Evolutionary conservation across 768 basidiomycete genomes (phyloP), one percentile per base, ranked within the genome.

Genomic region (Boletus pseudopeckii): DNA sequence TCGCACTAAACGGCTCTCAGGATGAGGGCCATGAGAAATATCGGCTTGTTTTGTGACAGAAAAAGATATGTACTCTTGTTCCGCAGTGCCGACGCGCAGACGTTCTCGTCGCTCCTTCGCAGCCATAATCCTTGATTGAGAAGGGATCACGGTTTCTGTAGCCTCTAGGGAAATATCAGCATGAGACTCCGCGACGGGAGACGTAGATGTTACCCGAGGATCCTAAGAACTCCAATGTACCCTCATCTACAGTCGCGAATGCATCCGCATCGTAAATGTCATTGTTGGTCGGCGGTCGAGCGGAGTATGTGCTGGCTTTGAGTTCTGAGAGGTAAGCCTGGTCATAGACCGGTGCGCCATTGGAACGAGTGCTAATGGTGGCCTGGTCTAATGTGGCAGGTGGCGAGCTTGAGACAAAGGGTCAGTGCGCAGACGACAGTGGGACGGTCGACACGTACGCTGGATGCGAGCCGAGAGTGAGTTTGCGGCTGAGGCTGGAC

Each of bases 61-160:
- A 15, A 94, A 70, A 0, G 92, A 90, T 22, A 94, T 88, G 58
- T 80, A 94, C 30, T 92, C 91, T 39, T 88, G 85, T 49, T 71
- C 66, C 72, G 71, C 70, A 30, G 74, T 75, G 3, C 72, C 74
- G 30, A 77, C 75, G 17, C 87, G 80, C 17, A 90, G 59, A 26
- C 83, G 82, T 55, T 88, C 86, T 38, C 92, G 80, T 55, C 82
- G 84, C 63, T 91, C 85, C 66, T 84, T 92, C 10, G 88, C 90
- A 10, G 81, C 80, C 53, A 78, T 71, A 28, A 94, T 84, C 13
- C 84, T 81, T 17, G 88, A 85, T 55, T 84, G 83, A 6, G 87
- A 81, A 5, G 85, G 90, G 44, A 91, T 89, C 34, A 70, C 64
- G 1, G 80, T 71, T 28, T 77, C 76, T 14, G 62, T 62, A 24